Percentiles rank a stretch among this genome's conserved stretches.
Evolutionary conservation across 1,284 basidiomycete species (phyloP).

Genomic region (Apiotrichum siamense): DNA sequence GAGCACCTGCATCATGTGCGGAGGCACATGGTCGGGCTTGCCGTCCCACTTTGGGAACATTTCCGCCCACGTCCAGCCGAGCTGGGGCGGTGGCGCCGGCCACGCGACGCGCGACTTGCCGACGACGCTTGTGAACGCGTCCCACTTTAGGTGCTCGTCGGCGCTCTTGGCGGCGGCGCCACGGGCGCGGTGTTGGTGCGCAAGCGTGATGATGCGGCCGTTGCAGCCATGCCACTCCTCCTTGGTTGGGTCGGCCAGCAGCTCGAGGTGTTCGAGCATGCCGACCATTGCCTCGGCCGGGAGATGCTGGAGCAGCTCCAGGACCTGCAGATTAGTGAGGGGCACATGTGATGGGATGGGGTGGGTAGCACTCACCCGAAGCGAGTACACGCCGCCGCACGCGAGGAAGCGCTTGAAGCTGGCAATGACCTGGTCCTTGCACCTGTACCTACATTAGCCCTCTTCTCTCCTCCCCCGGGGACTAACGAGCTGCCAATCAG

Average conservation of each 20-base stretch:
- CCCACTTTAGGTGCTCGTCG: neutral
- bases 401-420: neutral
- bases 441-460: neutral
- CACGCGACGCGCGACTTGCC: neutral
- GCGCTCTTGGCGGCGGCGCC: neutral
- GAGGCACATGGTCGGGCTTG: neutral
- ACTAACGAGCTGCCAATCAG: neutral
- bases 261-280: neutral
- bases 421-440: neutral
- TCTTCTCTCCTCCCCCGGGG: neutral
- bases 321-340: neutral
- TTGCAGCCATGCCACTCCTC: neutral
- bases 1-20: neutral
- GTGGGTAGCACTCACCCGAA: neutral
- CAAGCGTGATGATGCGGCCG: neutral
- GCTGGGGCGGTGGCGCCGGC: neutral
- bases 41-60: conserved; percentile 2
- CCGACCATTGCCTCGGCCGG: neutral
- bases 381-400: neutral
- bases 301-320: conserved; percentile 2
- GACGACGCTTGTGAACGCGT: neutral
- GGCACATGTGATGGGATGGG: neutral
- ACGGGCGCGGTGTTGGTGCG: neutral
- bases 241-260: neutral
- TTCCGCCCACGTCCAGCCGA: neutral